Evolutionary conservation across 176 grass and related monocot species (phyloP), one percentile per base, ranked within the genome.

Genomic region (Pontederia paniculata): DNA sequence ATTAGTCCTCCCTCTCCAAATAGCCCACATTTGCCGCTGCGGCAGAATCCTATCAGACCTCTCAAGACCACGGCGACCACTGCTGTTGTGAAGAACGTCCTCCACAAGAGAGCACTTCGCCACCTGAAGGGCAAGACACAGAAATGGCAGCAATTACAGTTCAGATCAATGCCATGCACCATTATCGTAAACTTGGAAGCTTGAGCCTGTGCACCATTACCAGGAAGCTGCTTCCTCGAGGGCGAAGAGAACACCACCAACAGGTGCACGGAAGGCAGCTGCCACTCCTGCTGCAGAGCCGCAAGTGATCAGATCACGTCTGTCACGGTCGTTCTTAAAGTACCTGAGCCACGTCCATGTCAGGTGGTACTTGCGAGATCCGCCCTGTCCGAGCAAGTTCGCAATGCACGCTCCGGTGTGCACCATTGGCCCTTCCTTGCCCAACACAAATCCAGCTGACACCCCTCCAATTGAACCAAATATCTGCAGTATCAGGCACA

Each of bases 181-280:
- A 13, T 5, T 10, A 47, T 47, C 0, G 11, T 10, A 15, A n/a
- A 5, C 7, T 49, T 49, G 12, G 11, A 49, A n/a, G 8, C 12
- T 15, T 49, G 14, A n/a, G 16, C 8, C 0, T 13, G 12, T 15
- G 8, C n/a, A 3, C 48, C 70, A 28, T 25, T 82, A 98, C 93
- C 93, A 98, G 65, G 93, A 91, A 62, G 83, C 93, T 42, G 80
- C 93, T 84, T 98, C 93, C 58, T 98, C 93, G 10, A 98, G 93
- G 65, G 93, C 93, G 50, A 91, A 98, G 51, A 98, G 93, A 18
- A 98, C 93, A 66, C 86, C 93, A 53, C 93, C 93, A 52, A 98
- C 93, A 37, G 93, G 83, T 0, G 93, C 86, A 62, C 83, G 86
- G 58, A 98, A 88, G 61, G 93, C 86, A 41, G 93, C 93, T 62